These are phyloP conservation scores for Starmerella bombicola DNA, from an alignment of 805 yeast species.

Conservation along the genomic window DNA sequence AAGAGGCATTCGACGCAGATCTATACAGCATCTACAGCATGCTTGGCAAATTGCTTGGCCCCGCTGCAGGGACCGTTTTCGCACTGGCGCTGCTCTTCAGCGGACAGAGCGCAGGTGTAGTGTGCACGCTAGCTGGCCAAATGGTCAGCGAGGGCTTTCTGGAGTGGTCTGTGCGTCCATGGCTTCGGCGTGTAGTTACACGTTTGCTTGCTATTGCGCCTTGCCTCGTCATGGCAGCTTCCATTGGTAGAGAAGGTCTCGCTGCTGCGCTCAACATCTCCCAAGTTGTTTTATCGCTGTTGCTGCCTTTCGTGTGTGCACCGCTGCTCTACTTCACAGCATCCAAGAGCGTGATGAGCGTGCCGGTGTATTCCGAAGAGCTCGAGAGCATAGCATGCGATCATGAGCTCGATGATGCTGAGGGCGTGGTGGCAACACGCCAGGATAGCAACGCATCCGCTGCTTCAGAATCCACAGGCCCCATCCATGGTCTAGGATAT, in stretches of 20 bases:
- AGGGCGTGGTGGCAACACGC: neutral
- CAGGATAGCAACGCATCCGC: neutral
- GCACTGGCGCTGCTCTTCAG: conserved; percentile 79
- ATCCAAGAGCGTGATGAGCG: conserved; percentile 50
- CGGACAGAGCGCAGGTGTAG: conserved; percentile 93
- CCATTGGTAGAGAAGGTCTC: conserved; percentile 72
- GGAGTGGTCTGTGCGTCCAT: conserved; percentile 69
- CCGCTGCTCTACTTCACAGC: conserved; percentile 78
- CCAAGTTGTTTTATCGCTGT: conserved; percentile 69
- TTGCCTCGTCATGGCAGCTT: conserved; percentile 58
- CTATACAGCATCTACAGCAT: conserved; percentile 66
- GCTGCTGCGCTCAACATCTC: conserved; percentile 57
- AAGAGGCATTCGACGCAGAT: conserved; percentile 66
- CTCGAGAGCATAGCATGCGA: conserved; percentile 1
- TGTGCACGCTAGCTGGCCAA: conserved; percentile 87
- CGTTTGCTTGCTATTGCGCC: conserved; percentile 77
- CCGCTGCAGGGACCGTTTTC: conserved; percentile 78
- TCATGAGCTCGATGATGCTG: neutral
- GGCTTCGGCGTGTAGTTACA: conserved; percentile 65
- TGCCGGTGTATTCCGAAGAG: conserved; percentile 20
- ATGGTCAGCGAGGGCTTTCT: conserved; percentile 87
- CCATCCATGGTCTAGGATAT: conserved; percentile 1
- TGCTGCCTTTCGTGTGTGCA: conserved; percentile 77
- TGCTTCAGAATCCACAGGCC: neutral
- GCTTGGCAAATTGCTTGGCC: conserved; percentile 56